Evolutionary conservation across 2,329 filamentous ascomycete species (phyloP), one percentile per base, ranked within the genome.

Genomic region (Cordyceps farinosa): DNA sequence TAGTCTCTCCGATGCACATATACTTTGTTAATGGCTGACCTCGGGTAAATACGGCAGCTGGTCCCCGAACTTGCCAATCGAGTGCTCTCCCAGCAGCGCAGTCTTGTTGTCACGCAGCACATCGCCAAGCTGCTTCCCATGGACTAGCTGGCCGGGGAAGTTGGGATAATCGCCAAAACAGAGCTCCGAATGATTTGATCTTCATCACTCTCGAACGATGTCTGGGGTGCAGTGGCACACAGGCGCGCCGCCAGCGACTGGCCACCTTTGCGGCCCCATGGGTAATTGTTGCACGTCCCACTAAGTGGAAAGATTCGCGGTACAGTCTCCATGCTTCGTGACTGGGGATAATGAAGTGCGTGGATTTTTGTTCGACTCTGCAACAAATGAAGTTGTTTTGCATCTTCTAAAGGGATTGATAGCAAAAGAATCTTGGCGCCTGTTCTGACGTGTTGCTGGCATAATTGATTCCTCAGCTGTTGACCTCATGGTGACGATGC

Each of bases 161-260:
- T 85, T 85, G 0, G 89, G 88, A 70, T 92, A 91, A 51, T 90
- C 91, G 4, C 88, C 89, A 79, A 92, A 89, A 89, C 89, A 92
- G 82, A 89, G 86, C 82, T 82, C 80, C 0, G 80, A 80, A 70
- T 92, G 92, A 7, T 79, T 68, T 86, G 81, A 63, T 81, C 78
- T 61, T 90, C 83, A 29, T 91, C 81, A 55, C 92, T 82, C 65
- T 83, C 79, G 76, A 89, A 89, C 42, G 80, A 79, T 6, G 80
- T 82, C 13, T 85, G 84, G 0, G 87, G 86, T 0, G 88, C 90
- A 67, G 88, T 84, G 11, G 83, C 80, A 69, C 87, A 90, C 10
- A 91, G 76, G 48, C 79, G 80, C 1, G 87, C 90, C 13, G 87
- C 86, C 13, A 91, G 74, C 0, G 89, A 91, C 2, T 87, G 73